Percentiles rank a stretch among this genome's conserved stretches.
Evolutionary conservation across 2,329 filamentous ascomycete genomes (phyloP).

Genomic region (Tympanopsis confertula): DNA sequence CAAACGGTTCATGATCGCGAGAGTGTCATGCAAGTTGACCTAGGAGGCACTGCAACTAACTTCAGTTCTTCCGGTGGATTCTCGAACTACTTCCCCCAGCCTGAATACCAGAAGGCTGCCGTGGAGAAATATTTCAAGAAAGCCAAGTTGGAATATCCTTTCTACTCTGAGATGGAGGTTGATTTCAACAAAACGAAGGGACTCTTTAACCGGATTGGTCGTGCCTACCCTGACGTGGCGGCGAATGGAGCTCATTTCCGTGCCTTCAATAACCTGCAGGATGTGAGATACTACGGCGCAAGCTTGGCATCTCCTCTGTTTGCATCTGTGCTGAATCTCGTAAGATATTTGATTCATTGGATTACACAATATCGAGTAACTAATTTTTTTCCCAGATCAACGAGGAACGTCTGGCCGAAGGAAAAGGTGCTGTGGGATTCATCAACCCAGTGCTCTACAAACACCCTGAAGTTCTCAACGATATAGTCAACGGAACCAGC

Average conservation of each 20-base stretch:
- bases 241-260: conserved; percentile 37
- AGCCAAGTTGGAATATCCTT: conserved; percentile 9
- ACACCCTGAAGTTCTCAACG: conserved; percentile 20
- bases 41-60: not conserved
- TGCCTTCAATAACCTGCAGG: conserved; percentile 2
- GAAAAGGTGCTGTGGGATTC: conserved; percentile 25
- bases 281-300: conserved; percentile 6
- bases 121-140: conserved; percentile 12
- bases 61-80: conserved; percentile 18
- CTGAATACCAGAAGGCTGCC: conserved; percentile 13
- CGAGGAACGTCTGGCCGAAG: conserved; percentile 6
- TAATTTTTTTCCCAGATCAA: conserved; percentile 2
- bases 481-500: conserved; percentile 23
- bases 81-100: conserved; percentile 17
- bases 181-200: conserved; percentile 24
- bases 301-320: conserved; percentile 8
- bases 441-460: conserved; percentile 26
- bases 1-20: conserved; percentile 5
- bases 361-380: conserved; percentile 14
- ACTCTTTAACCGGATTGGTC: conserved; percentile 19
- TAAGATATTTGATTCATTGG: conserved; percentile 9
- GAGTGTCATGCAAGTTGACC: conserved; percentile 1
- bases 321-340: conserved; percentile 9
- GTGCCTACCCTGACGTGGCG: conserved; percentile 24
- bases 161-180: conserved; percentile 9